Evolutionary conservation across 2,329 filamentous ascomycete genomes (phyloP), one percentile per base, ranked within the genome.

Genomic region (Stemphylium beticola): DNA sequence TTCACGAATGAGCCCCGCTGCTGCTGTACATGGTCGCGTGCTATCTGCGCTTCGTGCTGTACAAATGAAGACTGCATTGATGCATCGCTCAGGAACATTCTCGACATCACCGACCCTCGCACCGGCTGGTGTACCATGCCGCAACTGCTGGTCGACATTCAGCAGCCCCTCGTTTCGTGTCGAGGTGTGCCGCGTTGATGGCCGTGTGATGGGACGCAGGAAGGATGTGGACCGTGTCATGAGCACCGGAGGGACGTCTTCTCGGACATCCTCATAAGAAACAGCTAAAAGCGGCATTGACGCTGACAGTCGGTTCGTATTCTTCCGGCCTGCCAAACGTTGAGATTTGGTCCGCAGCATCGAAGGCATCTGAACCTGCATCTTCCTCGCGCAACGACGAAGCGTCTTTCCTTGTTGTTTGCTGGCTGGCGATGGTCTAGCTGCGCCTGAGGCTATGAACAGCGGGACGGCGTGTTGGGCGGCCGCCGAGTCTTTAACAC

Each of bases 401-500:
- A 72, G 62, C 3, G 60, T 58, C 50, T 58, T 68, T n/a, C 63
- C 38, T 10, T 67, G 65, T 32, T 63, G 60, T 17, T 57, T 62
- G 12, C 55, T 60, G 2, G 65, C 58, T 18, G 62, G 67, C 3
- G 60, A 29, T 14, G 65, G 51, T 18, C 53, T 60, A 36, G 44
- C 53, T 3, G 22, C 10, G 4, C 49, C 57, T 3, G 57, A 43
- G 17, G 56, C 44, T n/a, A 38, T 51, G 22, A 60, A 49, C 33
- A 74, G 67, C 0, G 71, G 69, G 2, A 67, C 55, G 11, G 68
- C 71, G 46, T 70, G 72, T 47, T 70, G 71, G 9, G 67, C 55
- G 20, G 57, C 58, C 2, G 57, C 20, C 0, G 55, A 52, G 12
- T 60, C 43, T 24, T 49, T 48, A 3, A 57, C 10, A 31, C 58